These are phyloP conservation scores for Vitis rupestris DNA, from an alignment of 164 flowering plant species.

Conservation along the genomic window DNA sequence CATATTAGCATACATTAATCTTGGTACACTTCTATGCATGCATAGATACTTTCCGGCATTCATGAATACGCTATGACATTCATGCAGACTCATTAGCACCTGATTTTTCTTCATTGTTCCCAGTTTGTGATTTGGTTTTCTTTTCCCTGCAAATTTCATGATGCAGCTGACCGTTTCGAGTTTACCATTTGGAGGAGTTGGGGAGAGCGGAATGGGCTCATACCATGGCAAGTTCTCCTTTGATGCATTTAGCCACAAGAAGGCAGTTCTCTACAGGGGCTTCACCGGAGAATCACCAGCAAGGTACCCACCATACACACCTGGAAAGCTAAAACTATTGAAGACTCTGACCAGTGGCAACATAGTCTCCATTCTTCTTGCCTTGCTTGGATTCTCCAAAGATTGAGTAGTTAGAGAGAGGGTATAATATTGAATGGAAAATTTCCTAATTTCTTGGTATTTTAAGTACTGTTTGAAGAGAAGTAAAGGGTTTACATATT, in stretches of 20 bases:
- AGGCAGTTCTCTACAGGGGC: conserved; percentile 29
- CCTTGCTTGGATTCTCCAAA: conserved; percentile 30
- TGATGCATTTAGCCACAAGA: conserved; percentile 43
- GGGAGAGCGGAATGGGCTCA: conserved; percentile 43
- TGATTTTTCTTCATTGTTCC: background rate
- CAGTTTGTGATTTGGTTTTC: background rate
- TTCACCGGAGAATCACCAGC: conserved; percentile 27
- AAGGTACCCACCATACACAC: conserved; percentile 40
- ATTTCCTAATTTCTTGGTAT: background rate
- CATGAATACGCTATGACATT: too few relatives aligned
- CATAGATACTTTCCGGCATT: too few relatives aligned
- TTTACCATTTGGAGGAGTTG: conserved; percentile 45
- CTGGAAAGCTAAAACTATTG: conserved; percentile 21
- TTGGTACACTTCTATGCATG: too few relatives aligned
- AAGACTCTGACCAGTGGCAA: conserved; percentile 34
- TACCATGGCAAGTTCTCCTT: conserved; percentile 45
- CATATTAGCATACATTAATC: too few relatives aligned
- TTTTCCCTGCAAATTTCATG: background rate
- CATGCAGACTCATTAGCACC: too few relatives aligned
- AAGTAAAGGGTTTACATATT: too few relatives aligned
- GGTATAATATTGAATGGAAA: background rate
- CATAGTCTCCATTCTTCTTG: conserved; percentile 25
- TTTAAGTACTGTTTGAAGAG: background rate
- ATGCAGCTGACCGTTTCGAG: conserved; percentile 27
- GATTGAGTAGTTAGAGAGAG: background rate